phyloP scores from a whole-genome alignment of 148 eudicot species.

The Arbutus unedo region DNA sequence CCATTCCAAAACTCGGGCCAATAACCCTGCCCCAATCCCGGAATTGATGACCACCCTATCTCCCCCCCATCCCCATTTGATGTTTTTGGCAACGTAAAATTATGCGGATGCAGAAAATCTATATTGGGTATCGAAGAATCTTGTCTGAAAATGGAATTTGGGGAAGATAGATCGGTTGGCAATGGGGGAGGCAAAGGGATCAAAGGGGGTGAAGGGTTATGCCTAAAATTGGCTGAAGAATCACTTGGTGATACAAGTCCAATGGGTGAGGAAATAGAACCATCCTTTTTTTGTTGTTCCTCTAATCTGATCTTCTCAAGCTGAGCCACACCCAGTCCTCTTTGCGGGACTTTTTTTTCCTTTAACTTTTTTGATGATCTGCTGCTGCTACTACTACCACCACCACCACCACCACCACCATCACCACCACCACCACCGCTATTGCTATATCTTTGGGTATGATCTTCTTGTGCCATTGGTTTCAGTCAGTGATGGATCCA shows the following conservation, averaged over 20 bases:
- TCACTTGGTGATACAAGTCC: conserved; percentile 16
- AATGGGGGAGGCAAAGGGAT: conserved; percentile 14
- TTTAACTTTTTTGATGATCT: conserved; percentile 57
- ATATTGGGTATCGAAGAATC: conserved; percentile 25
- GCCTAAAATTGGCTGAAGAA: conserved; percentile 28
- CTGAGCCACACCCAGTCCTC: conserved; percentile 95
- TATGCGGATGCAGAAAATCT: conserved; percentile 23
- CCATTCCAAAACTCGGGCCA: conserved; percentile 45
- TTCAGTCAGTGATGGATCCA: not conserved
- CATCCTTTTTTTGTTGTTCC: conserved; percentile 53
- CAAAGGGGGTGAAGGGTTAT: conserved; percentile 28
- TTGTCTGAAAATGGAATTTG: conserved; percentile 26
- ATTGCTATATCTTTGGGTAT: conserved; percentile 32
- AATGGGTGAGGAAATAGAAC: conserved; percentile 27
- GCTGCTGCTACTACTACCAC: conserved; percentile 22
- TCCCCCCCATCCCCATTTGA: conserved; percentile 21
- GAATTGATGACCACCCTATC: conserved; percentile 28
- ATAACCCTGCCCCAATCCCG: conserved; percentile 27
- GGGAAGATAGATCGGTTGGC: conserved; percentile 19
- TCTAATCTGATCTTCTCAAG: conserved; percentile 77
- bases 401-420: not conserved
- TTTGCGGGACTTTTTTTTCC: conserved; percentile 73
- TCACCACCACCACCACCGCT: conserved; percentile 23
- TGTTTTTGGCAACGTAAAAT: conserved; percentile 21
- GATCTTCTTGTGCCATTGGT: conserved; percentile 54